These are phyloP conservation scores for Epichloe hybrida DNA, from an alignment of 2,329 filamentous ascomycete genomes.

Conservation along the genomic window DNA sequence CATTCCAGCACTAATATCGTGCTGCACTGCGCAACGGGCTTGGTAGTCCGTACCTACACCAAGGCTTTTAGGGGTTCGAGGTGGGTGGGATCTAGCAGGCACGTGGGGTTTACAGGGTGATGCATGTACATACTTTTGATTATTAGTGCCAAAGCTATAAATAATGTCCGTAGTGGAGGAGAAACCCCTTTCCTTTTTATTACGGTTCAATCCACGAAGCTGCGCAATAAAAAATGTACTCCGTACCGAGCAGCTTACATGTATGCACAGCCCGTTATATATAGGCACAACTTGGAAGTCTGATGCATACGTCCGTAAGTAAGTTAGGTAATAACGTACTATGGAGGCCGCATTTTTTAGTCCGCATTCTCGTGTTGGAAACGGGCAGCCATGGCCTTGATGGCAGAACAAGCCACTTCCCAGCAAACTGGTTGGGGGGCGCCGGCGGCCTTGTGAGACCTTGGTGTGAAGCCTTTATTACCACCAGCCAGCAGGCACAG, in stretches of 20 bases:
- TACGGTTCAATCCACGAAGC: too few species aligned
- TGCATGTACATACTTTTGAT: too few species aligned
- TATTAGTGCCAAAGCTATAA: too few species aligned
- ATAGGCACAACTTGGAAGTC: too few species aligned
- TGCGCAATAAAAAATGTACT: too few species aligned
- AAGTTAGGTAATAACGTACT: too few species aligned
- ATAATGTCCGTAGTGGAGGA: too few species aligned
- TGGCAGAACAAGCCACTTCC: constrained; percentile 1
- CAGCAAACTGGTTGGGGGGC: neutral
- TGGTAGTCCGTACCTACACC: neutral
- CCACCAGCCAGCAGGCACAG: neutral
- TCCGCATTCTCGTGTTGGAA: neutral
- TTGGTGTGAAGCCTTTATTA: neutral
- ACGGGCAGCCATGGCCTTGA: neutral
- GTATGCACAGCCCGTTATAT: too few species aligned
- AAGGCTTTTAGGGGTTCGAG: neutral
- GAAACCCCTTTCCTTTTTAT: too few species aligned
- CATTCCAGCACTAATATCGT: neutral
- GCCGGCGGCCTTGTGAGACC: neutral
- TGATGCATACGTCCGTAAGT: too few species aligned
- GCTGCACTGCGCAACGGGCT: neutral
- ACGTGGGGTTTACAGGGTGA: neutral
- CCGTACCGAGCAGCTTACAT: too few species aligned
- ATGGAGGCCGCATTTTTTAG: neutral
- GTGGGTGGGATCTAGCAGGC: constrained; percentile 3